phyloP scores from a whole-genome alignment of 371 early-diverging fungal genomes.

The Rhizopus arrhizus region DNA sequence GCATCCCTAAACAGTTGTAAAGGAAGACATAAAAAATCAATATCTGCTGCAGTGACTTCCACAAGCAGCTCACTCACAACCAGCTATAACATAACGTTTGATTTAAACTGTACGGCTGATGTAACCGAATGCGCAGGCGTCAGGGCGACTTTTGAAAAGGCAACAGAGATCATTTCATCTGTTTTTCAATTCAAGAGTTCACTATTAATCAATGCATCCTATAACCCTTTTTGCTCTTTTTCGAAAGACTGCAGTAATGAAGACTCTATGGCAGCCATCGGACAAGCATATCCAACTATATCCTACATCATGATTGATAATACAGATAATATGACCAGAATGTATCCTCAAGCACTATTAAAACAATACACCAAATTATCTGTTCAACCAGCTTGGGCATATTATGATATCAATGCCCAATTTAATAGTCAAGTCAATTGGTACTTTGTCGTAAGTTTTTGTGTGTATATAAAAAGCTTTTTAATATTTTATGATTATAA shows the following conservation, averaged over 20 bases:
- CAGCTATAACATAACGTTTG: constrained; percentile 12
- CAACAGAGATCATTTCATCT: constrained; percentile 38
- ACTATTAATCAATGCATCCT: constrained; percentile 58
- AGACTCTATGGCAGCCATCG: constrained; percentile 35
- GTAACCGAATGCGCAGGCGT: constrained; percentile 16
- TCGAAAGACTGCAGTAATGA: constrained; percentile 32
- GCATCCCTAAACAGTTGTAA: constrained; percentile 8
- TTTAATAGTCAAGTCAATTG: constrained; percentile 63
- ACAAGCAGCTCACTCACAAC: not conserved
- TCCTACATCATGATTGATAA: constrained; percentile 46
- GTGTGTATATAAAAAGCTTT: not conserved
- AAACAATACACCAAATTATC: constrained; percentile 55
- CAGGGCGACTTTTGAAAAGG: constrained; percentile 17
- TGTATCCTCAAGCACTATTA: constrained; percentile 70
- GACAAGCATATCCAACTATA: constrained; percentile 49
- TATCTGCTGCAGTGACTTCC: constrained; percentile 14
- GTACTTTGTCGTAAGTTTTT: constrained; percentile 42
- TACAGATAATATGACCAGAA: constrained; percentile 43
- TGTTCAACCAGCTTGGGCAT: constrained; percentile 31
- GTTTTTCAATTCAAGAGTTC: constrained; percentile 43
- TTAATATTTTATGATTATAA: constrained; percentile 3
- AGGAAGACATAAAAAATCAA: constrained; percentile 5
- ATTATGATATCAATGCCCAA: constrained; percentile 61
- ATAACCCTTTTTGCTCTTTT: constrained; percentile 51
- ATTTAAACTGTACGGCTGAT: constrained; percentile 15